phyloP scores from a whole-genome alignment of 768 basidiomycete species.

The Termitomyces sp. region DNA sequence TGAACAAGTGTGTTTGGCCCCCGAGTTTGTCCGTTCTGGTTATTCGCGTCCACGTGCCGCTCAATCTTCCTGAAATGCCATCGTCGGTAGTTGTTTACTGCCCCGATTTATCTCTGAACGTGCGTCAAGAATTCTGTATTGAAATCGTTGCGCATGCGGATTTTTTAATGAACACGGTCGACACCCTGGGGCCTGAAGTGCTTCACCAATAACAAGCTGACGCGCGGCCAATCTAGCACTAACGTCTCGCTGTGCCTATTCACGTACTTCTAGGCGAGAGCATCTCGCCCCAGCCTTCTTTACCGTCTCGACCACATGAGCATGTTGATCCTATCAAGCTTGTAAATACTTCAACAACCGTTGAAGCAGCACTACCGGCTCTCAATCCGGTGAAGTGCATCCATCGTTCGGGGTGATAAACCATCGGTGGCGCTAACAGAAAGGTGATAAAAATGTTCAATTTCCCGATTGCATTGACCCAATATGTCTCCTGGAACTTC shows the following conservation, averaged over 20 bases:
- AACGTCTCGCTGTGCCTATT: neutral
- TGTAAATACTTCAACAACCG: neutral
- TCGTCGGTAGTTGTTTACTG: neutral
- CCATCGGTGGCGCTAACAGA: neutral
- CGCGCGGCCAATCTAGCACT: neutral
- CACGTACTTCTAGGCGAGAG: neutral
- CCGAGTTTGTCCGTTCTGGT: slow-evolving; percentile 33
- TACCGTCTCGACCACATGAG: neutral
- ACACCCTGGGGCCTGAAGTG: neutral
- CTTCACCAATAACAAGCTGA: no score
- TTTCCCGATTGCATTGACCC: neutral
- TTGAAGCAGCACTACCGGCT: neutral
- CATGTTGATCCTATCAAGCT: neutral
- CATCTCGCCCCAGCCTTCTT: neutral
- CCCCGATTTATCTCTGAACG: neutral
- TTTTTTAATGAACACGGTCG: neutral
- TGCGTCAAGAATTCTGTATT: neutral
- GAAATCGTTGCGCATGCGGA: neutral
- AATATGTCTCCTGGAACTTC: neutral
- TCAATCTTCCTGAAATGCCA: neutral
- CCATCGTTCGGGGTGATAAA: neutral
- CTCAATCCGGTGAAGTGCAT: neutral
- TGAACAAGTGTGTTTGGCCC: slow-evolving; percentile 21
- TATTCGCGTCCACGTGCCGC: neutral
- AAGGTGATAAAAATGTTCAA: neutral